Base-by-base conservation (phyloP, 2,329 filamentous ascomycete species). In the Nothopassalora personata region DNA sequence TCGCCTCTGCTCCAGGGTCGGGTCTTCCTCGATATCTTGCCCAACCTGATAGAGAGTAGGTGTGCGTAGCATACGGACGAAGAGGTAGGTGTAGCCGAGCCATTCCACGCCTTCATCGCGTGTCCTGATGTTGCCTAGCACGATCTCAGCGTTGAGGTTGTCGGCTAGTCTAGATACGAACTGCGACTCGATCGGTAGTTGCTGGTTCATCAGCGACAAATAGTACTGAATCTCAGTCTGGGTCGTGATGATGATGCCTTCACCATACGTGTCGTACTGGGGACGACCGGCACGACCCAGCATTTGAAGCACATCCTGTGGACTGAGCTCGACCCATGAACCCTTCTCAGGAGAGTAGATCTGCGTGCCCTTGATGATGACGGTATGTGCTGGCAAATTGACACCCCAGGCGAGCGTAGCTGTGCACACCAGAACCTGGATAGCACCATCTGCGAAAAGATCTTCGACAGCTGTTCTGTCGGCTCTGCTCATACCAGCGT, bases 331-430 rank as follows among this genome's bases (percentile, higher is more conserved):
- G 19, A 99, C 92, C 93, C 94, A 99, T 74, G 90, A 94, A 79
- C 94, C 94, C 79, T 97, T 97, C 73, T 99, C 94, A 0, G 94
- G 94, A 0, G 94, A 97, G 77, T 99, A 99, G 19, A 99, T 88
- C 71, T 96, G 91, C 0, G 94, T 99, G 57, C 94, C 94, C 77
- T 99, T 99, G 80, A 99, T 99, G 71, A 99, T 93, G 70, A 99
- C 94, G 0, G 94, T 97, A 71, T 99, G 94, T 1, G 94, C 94
- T 4, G 94, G 94, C 71, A 99, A 78, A 75, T 99, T 99, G 72
- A 99, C 94, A 85, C 94, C 94, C 94, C 94, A 99, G 27, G 94
- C 94, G 55, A 99, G 81, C n/a, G 94, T 99, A 43, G 95, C 93
- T 43, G 94, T 99, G 76, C 91, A 97, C 36, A 97, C 93, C 53